A percentile compares a stretch with the other conserved stretches of the same genome.
phyloP scores from a whole-genome alignment of 2,329 filamentous ascomycete species.

The Xylaria sp. region DNA sequence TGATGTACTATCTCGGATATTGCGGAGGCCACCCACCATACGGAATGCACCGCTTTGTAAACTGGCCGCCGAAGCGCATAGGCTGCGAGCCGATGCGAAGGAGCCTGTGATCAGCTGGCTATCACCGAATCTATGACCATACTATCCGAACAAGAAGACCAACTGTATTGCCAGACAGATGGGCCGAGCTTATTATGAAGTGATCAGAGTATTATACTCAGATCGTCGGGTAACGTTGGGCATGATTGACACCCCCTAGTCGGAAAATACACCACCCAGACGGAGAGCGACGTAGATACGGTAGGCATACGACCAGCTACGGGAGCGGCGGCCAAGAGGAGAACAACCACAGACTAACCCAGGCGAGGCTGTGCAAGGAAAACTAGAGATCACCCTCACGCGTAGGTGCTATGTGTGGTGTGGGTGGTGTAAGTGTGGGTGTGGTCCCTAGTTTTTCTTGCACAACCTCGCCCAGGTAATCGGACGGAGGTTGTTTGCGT shows the following conservation, averaged over 20 bases:
- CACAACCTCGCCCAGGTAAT: neutral
- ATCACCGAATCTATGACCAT: neutral
- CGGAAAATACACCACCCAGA: no score
- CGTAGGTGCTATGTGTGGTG: no score
- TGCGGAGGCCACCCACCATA: neutral
- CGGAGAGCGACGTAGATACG: no score
- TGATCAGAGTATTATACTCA: neutral
- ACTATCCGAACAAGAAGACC: neutral
- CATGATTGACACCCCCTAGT: constrained; percentile 16
- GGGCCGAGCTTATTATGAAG: constrained; percentile 6
- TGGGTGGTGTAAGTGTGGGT: no score
- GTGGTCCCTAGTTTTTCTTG: no score
- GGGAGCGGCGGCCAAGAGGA: no score
- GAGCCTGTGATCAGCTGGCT: neutral
- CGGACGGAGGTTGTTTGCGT: neutral
- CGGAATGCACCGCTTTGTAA: neutral
- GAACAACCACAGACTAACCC: constrained; percentile 1
- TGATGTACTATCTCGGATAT: neutral
- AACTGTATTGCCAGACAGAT: neutral
- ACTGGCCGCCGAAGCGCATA: constrained; percentile 8
- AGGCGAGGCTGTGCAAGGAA: no score
- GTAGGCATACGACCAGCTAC: neutral
- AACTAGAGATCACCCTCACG: no score
- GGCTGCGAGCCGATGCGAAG: neutral
- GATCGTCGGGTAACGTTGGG: constrained; percentile 23